phyloP scores from a whole-genome alignment of 2,329 filamentous ascomycete genomes.

The Paecilomyces dactylethromorphus region DNA sequence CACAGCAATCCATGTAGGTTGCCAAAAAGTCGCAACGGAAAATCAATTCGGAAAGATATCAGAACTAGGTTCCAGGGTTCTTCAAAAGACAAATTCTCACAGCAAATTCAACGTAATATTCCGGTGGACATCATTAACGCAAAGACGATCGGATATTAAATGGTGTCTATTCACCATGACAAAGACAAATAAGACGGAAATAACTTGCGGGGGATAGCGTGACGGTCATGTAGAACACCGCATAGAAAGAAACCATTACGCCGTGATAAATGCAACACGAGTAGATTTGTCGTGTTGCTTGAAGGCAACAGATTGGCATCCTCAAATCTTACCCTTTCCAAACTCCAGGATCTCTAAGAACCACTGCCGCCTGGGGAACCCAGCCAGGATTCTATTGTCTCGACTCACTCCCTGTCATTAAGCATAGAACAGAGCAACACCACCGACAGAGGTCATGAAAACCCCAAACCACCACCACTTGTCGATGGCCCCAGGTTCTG shows the following conservation, averaged over 20 bases:
- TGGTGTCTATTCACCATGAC: background rate
- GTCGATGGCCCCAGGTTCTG: conserved; percentile 32
- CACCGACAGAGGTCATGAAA: conserved; percentile 40
- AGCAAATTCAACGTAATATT: background rate
- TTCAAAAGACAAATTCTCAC: background rate
- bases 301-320: background rate
- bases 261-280: conserved; percentile 1
- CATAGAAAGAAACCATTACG: background rate
- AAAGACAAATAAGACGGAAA: background rate
- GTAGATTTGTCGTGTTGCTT: background rate
- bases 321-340: background rate
- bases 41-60: background rate
- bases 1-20: background rate
- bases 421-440: conserved; percentile 29
- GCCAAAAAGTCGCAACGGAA: background rate
- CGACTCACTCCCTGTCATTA: conserved; percentile 6
- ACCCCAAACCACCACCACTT: conserved; percentile 44
- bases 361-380: background rate
- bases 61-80: background rate
- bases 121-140: background rate
- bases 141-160: background rate
- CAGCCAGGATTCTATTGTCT: background rate
- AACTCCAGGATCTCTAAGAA: background rate
- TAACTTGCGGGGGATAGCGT: background rate
- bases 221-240: background rate